A percentile compares a stretch with the other conserved stretches of the same genome.
These are phyloP conservation scores for Friedmanniomyces endolithicus DNA, from an alignment of 495 filamentous ascomycete genomes.

Conservation along the genomic window DNA sequence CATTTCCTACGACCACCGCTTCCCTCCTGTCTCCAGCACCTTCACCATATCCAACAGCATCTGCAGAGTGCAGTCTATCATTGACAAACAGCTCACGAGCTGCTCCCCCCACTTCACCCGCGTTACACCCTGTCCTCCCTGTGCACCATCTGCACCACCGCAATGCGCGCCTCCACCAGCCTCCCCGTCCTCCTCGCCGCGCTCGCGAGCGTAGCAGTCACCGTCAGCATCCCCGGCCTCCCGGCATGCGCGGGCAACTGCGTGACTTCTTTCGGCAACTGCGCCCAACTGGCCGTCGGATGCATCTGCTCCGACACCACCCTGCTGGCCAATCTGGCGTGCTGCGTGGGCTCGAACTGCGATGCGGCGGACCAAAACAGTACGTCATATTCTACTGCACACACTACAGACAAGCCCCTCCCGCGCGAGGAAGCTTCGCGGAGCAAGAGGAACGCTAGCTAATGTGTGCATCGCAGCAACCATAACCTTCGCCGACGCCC, in stretches of 20 bases:
- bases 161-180: slow-evolving; percentile 1
- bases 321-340: slow-evolving; percentile 51
- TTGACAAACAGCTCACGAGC: neutral
- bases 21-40: neutral
- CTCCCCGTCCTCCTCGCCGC: neutral
- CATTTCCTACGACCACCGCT: too few species aligned
- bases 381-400: slow-evolving; percentile 23
- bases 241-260: slow-evolving; percentile 25
- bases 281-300: slow-evolving; percentile 41
- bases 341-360: slow-evolving; percentile 53
- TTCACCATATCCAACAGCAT: neutral
- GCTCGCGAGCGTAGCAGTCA: neutral
- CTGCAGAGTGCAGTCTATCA: neutral
- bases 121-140: neutral
- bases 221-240: slow-evolving; percentile 7
- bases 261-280: slow-evolving; percentile 34
- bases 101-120: neutral
- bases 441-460: too few species aligned
- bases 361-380: slow-evolving; percentile 41
- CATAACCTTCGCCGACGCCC: slow-evolving; percentile 36
- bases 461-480: slow-evolving; percentile 29
- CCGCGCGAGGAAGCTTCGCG: neutral
- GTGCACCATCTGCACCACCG: neutral
- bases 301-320: slow-evolving; percentile 55
- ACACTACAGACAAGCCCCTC: neutral